Conservation (phyloP, 495 filamentous ascomycete genomes). For the Acidomyces sp. region DNA sequence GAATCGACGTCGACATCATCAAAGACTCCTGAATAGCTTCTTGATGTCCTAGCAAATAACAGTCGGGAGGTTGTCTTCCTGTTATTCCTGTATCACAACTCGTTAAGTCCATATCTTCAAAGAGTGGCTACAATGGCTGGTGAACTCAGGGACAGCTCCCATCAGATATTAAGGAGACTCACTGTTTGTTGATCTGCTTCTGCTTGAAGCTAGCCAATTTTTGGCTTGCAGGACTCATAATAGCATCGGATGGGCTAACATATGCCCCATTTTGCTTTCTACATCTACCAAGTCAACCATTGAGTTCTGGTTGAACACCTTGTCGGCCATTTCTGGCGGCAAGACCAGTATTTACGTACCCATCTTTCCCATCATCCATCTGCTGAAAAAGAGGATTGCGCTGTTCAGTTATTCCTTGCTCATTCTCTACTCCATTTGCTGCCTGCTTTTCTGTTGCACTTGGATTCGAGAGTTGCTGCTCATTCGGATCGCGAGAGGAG, state of each 20-base stretch:
- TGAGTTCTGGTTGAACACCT: background rate
- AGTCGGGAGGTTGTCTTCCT: slow-evolving; percentile 12
- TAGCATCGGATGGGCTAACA: slow-evolving; percentile 81
- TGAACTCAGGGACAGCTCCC: too few species aligned
- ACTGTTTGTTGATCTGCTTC: slow-evolving; percentile 55
- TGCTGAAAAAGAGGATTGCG: too few species aligned
- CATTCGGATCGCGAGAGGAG: background rate
- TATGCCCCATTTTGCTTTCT: slow-evolving; percentile 35
- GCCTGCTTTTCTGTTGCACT: background rate
- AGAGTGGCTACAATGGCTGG: background rate
- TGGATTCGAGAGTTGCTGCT: slow-evolving; percentile 1
- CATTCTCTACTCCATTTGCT: slow-evolving; percentile 3
- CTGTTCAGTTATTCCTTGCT: background rate
- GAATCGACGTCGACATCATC: slow-evolving; percentile 5
- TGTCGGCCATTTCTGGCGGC: background rate
- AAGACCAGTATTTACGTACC: too few species aligned
- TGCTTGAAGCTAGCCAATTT: slow-evolving; percentile 75
- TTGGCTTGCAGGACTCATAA: slow-evolving; percentile 87
- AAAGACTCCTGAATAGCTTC: slow-evolving; percentile 9
- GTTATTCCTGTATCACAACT: slow-evolving; percentile 4
- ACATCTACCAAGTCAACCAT: background rate
- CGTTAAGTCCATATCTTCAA: background rate
- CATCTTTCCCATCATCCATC: background rate
- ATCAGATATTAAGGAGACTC: slow-evolving; percentile 4
- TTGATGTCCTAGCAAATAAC: slow-evolving; percentile 12